Conservation (phyloP, 1,139 yeast genomes). For the Zygosaccharomyces pseudobailii region DNA sequence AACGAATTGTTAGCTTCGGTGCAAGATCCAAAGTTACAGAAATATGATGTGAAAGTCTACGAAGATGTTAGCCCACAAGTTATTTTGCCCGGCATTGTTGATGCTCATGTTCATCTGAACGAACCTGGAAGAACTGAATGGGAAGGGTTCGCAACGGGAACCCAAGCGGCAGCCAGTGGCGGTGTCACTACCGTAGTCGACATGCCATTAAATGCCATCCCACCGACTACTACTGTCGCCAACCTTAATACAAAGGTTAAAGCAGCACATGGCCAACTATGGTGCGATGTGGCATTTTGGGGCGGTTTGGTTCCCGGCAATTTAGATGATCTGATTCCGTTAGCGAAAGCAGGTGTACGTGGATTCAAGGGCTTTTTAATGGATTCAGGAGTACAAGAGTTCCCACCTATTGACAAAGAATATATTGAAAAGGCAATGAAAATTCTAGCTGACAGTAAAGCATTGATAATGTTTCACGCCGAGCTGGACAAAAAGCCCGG, state of each 20-base stretch:
- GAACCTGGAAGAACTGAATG: conserved; percentile 95
- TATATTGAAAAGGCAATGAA: conserved; percentile 65
- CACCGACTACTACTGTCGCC: conserved; percentile 83
- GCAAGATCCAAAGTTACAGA: conserved; percentile 38
- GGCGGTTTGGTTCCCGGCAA: conserved; percentile 88
- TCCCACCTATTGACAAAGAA: conserved; percentile 67
- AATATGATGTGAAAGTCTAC: conserved; percentile 44
- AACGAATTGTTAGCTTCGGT: conserved; percentile 34
- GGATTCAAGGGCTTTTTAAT: conserved; percentile 91
- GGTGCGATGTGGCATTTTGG: conserved; percentile 96
- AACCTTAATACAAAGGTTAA: conserved; percentile 68
- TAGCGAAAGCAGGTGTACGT: conserved; percentile 78
- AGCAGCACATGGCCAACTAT: conserved; percentile 76
- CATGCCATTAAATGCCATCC: conserved; percentile 94
- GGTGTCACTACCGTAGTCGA: conserved; percentile 95
- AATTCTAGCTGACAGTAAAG: conserved; percentile 53
- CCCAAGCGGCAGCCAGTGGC: conserved; percentile 88
- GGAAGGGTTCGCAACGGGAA: conserved; percentile 95
- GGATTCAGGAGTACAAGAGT: conserved; percentile 91
- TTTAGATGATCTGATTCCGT: conserved; percentile 60
- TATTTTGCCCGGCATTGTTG: conserved; percentile 87
- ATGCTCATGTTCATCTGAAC: conserved; percentile 87
- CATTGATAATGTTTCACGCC: conserved; percentile 88
- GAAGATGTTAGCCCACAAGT: conserved; percentile 59
- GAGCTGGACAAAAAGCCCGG: conserved; percentile 57